These are phyloP conservation scores for Phytopythium aichiense DNA, from an alignment of 352 stramenopile genomes.

Conservation along the genomic window DNA sequence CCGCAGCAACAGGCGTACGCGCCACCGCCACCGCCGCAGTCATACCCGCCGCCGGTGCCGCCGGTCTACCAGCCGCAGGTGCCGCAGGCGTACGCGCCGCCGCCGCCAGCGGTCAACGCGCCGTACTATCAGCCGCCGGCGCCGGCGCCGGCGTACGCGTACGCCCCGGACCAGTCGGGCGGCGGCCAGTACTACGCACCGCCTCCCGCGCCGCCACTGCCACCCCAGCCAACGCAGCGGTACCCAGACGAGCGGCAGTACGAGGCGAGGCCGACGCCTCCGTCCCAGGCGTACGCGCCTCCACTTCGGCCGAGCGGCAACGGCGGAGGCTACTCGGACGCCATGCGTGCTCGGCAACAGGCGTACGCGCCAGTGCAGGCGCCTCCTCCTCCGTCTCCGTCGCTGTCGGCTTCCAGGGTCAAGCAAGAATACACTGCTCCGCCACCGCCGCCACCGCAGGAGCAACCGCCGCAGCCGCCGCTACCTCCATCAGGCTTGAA, in stretches of 20 bases:
- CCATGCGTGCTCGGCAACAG: constrained; percentile 30
- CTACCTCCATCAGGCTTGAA: constrained; percentile 6
- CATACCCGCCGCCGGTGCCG: constrained; percentile 4
- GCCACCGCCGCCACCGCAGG: background rate
- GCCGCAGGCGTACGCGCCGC: background rate
- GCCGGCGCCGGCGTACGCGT: constrained; percentile 6
- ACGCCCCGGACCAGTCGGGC: constrained; percentile 8
- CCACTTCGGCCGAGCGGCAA: background rate
- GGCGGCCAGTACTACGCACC: constrained; percentile 8
- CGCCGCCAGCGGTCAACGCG: background rate
- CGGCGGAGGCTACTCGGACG: constrained; percentile 23
- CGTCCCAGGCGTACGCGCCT: constrained; percentile 2
- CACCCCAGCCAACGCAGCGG: constrained; percentile 11
- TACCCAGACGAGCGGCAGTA: constrained; percentile 15
- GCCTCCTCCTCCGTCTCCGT: background rate
- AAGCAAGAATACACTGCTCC: background rate
- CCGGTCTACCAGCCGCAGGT: background rate
- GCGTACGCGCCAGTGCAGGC: constrained; percentile 29
- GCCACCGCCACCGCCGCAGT: constrained; percentile 7
- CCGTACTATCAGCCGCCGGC: constrained; percentile 13
- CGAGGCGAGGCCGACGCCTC: constrained; percentile 7
- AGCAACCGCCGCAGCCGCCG: background rate
- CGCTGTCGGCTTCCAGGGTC: constrained; percentile 6
- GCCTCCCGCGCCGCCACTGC: constrained; percentile 6
- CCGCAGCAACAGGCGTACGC: background rate